Conservation (phyloP, 2,329 filamentous ascomycete species). For the Aspergillus udagawae region DNA sequence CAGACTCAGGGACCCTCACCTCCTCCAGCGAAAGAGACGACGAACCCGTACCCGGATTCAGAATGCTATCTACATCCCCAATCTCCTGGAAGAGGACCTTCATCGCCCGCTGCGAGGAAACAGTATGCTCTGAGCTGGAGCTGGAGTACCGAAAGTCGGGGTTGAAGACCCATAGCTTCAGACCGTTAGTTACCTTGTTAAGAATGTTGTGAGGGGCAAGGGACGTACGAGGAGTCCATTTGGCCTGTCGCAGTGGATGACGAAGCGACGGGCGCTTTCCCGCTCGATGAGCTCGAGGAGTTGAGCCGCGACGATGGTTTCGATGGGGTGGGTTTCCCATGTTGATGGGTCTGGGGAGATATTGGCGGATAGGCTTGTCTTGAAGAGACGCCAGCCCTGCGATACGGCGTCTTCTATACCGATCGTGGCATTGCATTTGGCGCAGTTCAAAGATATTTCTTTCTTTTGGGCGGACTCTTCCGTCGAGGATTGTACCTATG, state of each 20-base stretch:
- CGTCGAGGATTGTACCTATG: conserved; percentile 28
- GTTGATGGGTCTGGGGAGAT: conserved; percentile 13
- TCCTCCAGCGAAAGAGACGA: conserved; percentile 49
- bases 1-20: conserved; percentile 35
- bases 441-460: conserved; percentile 21
- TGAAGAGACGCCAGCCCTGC: conserved; percentile 48
- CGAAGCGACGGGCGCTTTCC: conserved; percentile 53
- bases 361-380: conserved; percentile 40
- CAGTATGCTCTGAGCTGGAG: conserved; percentile 27
- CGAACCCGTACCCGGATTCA: conserved; percentile 29
- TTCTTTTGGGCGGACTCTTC: background rate
- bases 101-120: conserved; percentile 47
- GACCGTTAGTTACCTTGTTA: background rate
- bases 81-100: conserved; percentile 53
- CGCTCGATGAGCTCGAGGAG: conserved; percentile 55
- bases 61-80: conserved; percentile 22
- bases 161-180: conserved; percentile 57
- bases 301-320: conserved; percentile 49
- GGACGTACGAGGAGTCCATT: conserved; percentile 35
- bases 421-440: conserved; percentile 26
- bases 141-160: conserved; percentile 56
- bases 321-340: conserved; percentile 31
- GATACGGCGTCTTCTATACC: conserved; percentile 40
- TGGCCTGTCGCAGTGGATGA: conserved; percentile 39
- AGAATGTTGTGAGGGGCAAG: background rate